Percentiles rank a stretch among this genome's conserved stretches.
These are phyloP conservation scores for Skeletonema tropicum DNA, from an alignment of 108 stramenopile genomes.

Conservation along the genomic window DNA sequence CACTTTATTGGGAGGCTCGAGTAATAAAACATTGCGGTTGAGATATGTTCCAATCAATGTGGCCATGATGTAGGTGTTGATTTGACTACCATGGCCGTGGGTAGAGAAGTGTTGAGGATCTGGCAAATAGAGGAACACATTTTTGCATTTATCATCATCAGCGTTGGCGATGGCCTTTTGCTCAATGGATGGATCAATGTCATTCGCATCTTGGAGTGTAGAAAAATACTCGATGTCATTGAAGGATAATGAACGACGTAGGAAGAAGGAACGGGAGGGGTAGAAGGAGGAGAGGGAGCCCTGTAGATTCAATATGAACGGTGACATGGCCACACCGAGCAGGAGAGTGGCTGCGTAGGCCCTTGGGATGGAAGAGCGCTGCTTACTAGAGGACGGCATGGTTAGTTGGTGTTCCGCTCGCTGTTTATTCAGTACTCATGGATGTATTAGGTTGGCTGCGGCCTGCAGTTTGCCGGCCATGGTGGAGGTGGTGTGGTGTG, in stretches of 20 bases:
- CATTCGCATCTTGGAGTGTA: constrained; percentile 7
- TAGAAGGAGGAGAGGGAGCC: constrained; percentile 1
- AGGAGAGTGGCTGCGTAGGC: neutral
- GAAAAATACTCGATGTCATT: constrained; percentile 8
- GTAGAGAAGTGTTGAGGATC: constrained; percentile 20
- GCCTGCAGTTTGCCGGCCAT: too few relatives aligned
- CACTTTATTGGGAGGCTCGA: constrained; percentile 19
- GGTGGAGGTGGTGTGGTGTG: too few relatives aligned
- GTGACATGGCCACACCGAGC: neutral
- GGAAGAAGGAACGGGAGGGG: neutral
- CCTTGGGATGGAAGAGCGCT: neutral
- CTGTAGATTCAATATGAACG: neutral
- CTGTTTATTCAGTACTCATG: too few relatives aligned
- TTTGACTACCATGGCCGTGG: constrained; percentile 43
- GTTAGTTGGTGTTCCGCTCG: too few relatives aligned
- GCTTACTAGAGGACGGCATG: neutral
- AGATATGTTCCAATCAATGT: constrained; percentile 24
- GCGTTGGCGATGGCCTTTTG: neutral
- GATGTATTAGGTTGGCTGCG: too few relatives aligned
- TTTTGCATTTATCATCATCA: constrained; percentile 10
- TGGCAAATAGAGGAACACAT: constrained; percentile 31
- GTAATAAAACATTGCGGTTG: constrained; percentile 23
- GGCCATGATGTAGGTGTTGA: constrained; percentile 41
- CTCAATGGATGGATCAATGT: constrained; percentile 19
- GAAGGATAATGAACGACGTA: constrained; percentile 7